Evolutionary conservation across 2,329 filamentous ascomycete genomes (phyloP).

Genomic region (Nannizziopsis barbatae): DNA sequence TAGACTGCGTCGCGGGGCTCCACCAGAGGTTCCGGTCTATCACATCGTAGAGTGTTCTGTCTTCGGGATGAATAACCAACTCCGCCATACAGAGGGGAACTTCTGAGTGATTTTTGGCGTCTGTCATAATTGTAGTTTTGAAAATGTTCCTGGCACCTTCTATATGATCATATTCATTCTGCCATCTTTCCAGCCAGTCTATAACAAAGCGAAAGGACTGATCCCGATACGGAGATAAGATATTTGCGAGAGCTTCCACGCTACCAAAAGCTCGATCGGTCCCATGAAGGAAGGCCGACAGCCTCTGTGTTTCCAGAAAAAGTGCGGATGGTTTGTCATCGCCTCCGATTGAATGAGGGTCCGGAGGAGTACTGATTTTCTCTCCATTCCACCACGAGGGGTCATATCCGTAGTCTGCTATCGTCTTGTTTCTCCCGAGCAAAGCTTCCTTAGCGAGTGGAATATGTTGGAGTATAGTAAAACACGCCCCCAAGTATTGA

Average conservation of each 20-base stretch:
- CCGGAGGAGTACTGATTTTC: slow-evolving; percentile 28
- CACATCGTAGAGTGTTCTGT: slow-evolving; percentile 43
- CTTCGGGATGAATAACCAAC: slow-evolving; percentile 29
- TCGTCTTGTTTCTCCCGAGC: slow-evolving; percentile 36
- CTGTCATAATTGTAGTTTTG: slow-evolving; percentile 36
- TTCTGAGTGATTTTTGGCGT: slow-evolving; percentile 20
- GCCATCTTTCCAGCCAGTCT: slow-evolving; percentile 43
- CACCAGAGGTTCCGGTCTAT: slow-evolving; percentile 43
- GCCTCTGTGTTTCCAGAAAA: slow-evolving; percentile 45
- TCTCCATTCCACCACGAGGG: slow-evolving; percentile 53
- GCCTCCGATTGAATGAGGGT: neutral
- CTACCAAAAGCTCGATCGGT: slow-evolving; percentile 51
- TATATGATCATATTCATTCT: slow-evolving; percentile 22
- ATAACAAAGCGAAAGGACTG: slow-evolving; percentile 20
- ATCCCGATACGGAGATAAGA: slow-evolving; percentile 19
- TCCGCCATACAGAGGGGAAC: slow-evolving; percentile 33
- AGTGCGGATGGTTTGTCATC: neutral
- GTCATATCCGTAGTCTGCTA: slow-evolving; percentile 45
- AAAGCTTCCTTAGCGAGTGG: slow-evolving; percentile 48
- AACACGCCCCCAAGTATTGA: slow-evolving; percentile 45
- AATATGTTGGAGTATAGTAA: slow-evolving; percentile 53
- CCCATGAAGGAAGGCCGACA: slow-evolving; percentile 51
- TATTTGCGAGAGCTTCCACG: slow-evolving; percentile 37
- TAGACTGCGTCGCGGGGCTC: slow-evolving; percentile 25
- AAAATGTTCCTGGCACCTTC: slow-evolving; percentile 35